These are phyloP conservation scores for Trichosporon sp. DNA, from an alignment of 1,284 basidiomycete genomes.

Conservation along the genomic window DNA sequence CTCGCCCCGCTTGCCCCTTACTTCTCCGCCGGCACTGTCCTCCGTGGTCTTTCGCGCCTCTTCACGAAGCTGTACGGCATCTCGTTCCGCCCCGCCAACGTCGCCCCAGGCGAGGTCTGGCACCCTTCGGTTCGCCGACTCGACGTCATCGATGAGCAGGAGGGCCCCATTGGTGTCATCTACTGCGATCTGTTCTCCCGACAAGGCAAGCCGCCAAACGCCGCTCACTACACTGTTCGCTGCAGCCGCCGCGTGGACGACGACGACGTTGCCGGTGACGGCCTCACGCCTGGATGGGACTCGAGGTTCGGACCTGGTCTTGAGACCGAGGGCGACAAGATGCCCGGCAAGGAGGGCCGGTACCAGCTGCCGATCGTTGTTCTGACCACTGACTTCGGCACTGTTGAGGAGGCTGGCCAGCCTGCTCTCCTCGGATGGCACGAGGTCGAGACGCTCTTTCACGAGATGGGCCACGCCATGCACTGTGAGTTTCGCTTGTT, in stretches of 20 bases:
- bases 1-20: constrained; percentile 65
- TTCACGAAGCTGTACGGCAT: constrained; percentile 87
- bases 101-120: constrained; percentile 82
- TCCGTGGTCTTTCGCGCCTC: constrained; percentile 81
- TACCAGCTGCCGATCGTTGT: constrained; percentile 92
- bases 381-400: constrained; percentile 82
- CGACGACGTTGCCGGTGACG: constrained; percentile 75
- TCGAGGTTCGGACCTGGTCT: constrained; percentile 45
- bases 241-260: constrained; percentile 90
- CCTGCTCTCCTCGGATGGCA: constrained; percentile 85
- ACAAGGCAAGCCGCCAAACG: constrained; percentile 81
- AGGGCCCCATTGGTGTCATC: constrained; percentile 86
- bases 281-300: constrained; percentile 49
- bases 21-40: constrained; percentile 77
- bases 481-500: constrained; percentile 73
- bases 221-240: constrained; percentile 95
- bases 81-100: constrained; percentile 67
- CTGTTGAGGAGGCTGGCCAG: constrained; percentile 60
- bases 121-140: constrained; percentile 84
- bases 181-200: constrained; percentile 90
- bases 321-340: constrained; percentile 47
- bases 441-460: constrained; percentile 92
- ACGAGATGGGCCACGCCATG: constrained; percentile 99
- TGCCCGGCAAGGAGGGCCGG: constrained; percentile 64
- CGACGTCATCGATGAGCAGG: constrained; percentile 78